phyloP scores from a whole-genome alignment of 371 early-diverging fungal genomes.

The Chytridium lagenaria region DNA sequence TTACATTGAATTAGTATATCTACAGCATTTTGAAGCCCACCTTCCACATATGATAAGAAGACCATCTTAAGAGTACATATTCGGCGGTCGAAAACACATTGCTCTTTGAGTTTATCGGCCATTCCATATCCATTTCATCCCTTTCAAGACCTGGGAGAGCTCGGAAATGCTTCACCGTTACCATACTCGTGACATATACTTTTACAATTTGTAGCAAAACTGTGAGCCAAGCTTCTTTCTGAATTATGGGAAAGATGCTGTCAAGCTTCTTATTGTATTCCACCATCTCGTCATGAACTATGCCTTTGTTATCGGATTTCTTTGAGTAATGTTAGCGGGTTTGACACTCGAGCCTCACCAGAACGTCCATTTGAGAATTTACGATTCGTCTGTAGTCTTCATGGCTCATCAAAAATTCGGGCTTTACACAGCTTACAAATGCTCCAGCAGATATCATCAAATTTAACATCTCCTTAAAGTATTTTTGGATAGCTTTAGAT shows the following conservation, averaged over 20 bases:
- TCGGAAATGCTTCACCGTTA: conserved; percentile 40
- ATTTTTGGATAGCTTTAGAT: conserved; percentile 27
- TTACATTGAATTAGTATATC: not conserved
- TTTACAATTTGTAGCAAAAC: conserved; percentile 50
- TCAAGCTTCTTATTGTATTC: conserved; percentile 38
- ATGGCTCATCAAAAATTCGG: conserved; percentile 48
- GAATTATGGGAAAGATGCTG: conserved; percentile 36
- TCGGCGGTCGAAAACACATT: conserved; percentile 43
- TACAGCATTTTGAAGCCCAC: conserved; percentile 22
- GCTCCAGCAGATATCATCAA: conserved; percentile 43
- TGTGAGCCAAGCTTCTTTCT: conserved; percentile 55
- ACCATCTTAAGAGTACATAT: conserved; percentile 49
- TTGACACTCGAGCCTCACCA: conserved; percentile 25
- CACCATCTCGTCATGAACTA: conserved; percentile 44
- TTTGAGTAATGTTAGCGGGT: conserved; percentile 15
- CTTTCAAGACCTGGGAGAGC: conserved; percentile 39
- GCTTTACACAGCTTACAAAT: conserved; percentile 47
- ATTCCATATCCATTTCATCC: conserved; percentile 43
- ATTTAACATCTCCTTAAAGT: conserved; percentile 40
- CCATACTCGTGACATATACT: conserved; percentile 38
- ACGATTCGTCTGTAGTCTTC: conserved; percentile 38
- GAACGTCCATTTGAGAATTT: conserved; percentile 20
- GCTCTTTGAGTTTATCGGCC: conserved; percentile 37
- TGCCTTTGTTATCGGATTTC: conserved; percentile 35
- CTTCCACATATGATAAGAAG: conserved; percentile 50